Evolutionary conservation across 1,284 basidiomycete species (phyloP).

Genomic region (Cryptococcus hybrid): DNA sequence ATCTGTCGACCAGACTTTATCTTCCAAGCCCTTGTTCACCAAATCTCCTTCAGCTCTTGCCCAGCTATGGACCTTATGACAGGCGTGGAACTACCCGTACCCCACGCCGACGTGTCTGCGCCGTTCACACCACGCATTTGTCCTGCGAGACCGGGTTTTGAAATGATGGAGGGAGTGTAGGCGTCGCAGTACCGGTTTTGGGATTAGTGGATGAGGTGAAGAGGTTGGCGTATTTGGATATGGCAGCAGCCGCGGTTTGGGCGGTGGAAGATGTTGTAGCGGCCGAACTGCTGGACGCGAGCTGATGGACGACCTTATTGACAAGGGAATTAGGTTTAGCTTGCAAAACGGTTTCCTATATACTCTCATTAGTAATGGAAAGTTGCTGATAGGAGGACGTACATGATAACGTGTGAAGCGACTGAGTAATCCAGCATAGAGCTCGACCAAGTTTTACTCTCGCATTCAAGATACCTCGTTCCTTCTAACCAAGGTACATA

Average conservation of each 20-base stretch:
- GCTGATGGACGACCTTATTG: conserved; percentile 88
- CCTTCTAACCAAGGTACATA: conserved; percentile 94
- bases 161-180: too few species aligned
- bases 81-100: too few species aligned
- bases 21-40: conserved; percentile 54
- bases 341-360: conserved; percentile 70
- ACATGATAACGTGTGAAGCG: conserved; percentile 91
- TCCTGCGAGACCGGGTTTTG: too few species aligned
- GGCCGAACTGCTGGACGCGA: conserved; percentile 69
- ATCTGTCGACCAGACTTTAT: conserved; percentile 72
- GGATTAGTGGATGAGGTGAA: conserved; percentile 31
- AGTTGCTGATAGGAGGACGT: conserved; percentile 39
- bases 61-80: too few species aligned
- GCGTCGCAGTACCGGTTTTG: background rate
- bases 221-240: conserved; percentile 72
- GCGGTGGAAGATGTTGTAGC: conserved; percentile 53
- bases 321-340: conserved; percentile 80
- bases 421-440: conserved; percentile 73
- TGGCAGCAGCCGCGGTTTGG: conserved; percentile 54
- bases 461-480: conserved; percentile 85
- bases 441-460: conserved; percentile 81
- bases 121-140: too few species aligned
- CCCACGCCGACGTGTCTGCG: too few species aligned
- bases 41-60: conserved; percentile 7
- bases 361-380: background rate